Base-by-base conservation (phyloP, 2,329 filamentous ascomycete genomes). In the Cytospora piceicola region DNA sequence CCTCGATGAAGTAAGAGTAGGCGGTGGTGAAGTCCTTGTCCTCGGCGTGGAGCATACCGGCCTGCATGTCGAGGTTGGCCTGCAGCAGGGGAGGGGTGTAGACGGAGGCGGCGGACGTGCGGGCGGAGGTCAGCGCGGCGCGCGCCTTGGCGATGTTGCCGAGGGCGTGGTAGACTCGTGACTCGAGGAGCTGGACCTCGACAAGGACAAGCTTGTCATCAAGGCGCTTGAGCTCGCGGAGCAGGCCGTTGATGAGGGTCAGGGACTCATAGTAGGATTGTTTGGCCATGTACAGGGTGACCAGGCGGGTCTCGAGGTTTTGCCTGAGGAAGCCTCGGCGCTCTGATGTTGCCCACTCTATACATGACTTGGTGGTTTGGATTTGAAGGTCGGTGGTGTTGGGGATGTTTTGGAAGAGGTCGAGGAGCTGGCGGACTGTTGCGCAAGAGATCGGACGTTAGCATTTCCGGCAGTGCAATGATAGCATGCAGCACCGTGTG, bases 11-110 rank as follows among this genome's bases (percentile, higher is more conserved):
- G 85, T 99, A 99, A 58, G 94, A 97, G 80, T 91, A 99, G 58
- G 95, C 93, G 30, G 95, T 99, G 82, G 96, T 97, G 86, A 99
- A 99, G 82, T 99, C 96, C 81, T 93, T 92, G 77, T 99, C 95
- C 80, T 99, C 96, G 29, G 95, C 95, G 78, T 99, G 96, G 66
- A 99, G 88, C 90, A 98, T 98, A 71, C 95, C 96, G 70, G 93
- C 97, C 83, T 99, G 95, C 95, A 99, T 98, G 76, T 99, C 95
- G 71, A 99, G 87, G 73, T 95, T 93, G 55, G 95, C 95, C 81
- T 99, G 96, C 66, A 99, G 86, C 71, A 96, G 84, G 4, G 96
- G 95, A 60, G 95, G 95, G 29, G 94, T 97, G 83, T 99, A 99
- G 69, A 99, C 95, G 32, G 93, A 97, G 58, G 96, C 95, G 63